A percentile compares a stretch with the other conserved stretches of the same genome.
phyloP scores from a whole-genome alignment of 73 alveolate genomes.

The Symbiodinium pilosum region DNA sequence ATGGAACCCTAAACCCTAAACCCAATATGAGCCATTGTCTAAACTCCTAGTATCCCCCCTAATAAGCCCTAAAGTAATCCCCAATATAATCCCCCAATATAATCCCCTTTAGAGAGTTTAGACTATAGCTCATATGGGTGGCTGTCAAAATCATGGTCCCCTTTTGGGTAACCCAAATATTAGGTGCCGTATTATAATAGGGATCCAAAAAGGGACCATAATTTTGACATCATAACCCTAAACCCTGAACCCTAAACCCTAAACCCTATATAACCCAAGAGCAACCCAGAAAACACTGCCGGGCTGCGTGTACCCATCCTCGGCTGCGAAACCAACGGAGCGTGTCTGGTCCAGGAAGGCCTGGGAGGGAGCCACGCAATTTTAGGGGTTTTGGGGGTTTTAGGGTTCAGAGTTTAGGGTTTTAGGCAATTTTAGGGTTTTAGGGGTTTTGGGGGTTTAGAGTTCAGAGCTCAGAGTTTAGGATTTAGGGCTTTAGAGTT shows the following conservation, averaged over 20 bases:
- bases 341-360: conserved; percentile 55
- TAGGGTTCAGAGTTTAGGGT: not conserved
- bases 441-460: not conserved
- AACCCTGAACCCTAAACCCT: not conserved
- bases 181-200: too few relatives aligned
- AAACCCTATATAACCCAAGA: not conserved
- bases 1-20: too few relatives aligned
- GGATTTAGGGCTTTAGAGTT: not conserved
- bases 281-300: not conserved
- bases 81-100: too few relatives aligned
- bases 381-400: not conserved
- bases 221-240: not conserved
- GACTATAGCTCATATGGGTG: too few relatives aligned
- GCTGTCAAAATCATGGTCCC: too few relatives aligned
- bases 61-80: too few relatives aligned
- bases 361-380: not conserved
- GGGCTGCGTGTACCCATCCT: conserved; percentile 15
- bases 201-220: too few relatives aligned
- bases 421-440: not conserved
- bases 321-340: conserved; percentile 47
- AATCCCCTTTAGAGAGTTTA: too few relatives aligned
- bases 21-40: too few relatives aligned
- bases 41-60: too few relatives aligned
- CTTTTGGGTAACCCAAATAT: too few relatives aligned
- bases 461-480: not conserved